Conservation (phyloP, 768 basidiomycete genomes). For the Ramaria rubella region DNA sequence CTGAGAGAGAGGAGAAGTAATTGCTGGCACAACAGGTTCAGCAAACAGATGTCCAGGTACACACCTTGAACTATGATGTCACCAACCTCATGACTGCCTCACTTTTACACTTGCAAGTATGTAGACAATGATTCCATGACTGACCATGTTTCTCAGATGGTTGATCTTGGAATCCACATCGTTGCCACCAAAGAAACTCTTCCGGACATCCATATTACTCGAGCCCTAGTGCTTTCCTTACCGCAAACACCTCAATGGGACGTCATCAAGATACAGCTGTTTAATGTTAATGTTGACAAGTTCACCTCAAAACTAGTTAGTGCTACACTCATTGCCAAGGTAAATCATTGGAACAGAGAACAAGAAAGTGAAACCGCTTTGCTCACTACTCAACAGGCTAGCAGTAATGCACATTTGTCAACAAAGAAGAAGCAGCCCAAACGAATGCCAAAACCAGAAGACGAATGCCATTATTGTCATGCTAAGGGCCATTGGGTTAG, state of each 20-base stretch:
- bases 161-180: constrained; percentile 12
- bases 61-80: too few species aligned
- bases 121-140: constrained; percentile 2
- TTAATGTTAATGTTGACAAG: neutral
- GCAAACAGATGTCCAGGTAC: too few species aligned
- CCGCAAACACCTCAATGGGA: constrained; percentile 8
- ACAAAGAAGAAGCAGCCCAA: neutral
- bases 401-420: neutral
- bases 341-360: neutral
- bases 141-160: constrained; percentile 12
- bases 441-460: constrained; percentile 3
- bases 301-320: constrained; percentile 8
- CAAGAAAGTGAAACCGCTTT: neutral
- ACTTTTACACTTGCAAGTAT: constrained; percentile 14
- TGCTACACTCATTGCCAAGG: constrained; percentile 6
- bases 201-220: neutral
- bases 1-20: too few species aligned
- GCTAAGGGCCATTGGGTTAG: constrained; percentile 17
- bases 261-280: neutral
- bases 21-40: too few species aligned
- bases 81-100: constrained; percentile 14
- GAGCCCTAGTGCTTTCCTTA: constrained; percentile 8
- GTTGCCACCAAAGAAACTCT: constrained; percentile 4
- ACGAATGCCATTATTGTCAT: constrained; percentile 15
- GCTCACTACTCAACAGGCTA: neutral